Conservation (phyloP, 257 asterid species). For the Agastache rugosa region DNA sequence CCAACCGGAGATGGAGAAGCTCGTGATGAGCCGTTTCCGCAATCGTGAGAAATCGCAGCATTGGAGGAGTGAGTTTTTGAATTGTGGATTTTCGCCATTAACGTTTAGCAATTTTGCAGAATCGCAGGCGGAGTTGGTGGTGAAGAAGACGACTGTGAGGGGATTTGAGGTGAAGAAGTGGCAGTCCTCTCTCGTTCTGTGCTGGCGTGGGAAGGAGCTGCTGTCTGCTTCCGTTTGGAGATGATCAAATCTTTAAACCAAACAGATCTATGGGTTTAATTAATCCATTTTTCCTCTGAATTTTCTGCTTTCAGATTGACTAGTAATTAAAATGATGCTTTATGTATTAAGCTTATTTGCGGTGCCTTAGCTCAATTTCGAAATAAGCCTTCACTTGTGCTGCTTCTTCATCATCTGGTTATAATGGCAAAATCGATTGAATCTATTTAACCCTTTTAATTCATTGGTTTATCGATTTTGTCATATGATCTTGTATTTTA, state of each 20-base stretch:
- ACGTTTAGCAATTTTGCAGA: constrained; percentile 76
- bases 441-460: constrained; percentile 32
- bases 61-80: constrained; percentile 76
- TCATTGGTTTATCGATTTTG: not conserved
- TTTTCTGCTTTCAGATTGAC: not conserved
- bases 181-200: constrained; percentile 80
- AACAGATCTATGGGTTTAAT: not conserved
- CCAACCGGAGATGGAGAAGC: constrained; percentile 74
- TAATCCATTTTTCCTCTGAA: constrained; percentile 42
- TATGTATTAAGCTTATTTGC: constrained; percentile 37
- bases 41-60: constrained; percentile 72
- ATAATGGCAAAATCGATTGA: constrained; percentile 30
- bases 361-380: not conserved
- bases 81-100: constrained; percentile 72
- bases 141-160: constrained; percentile 70
- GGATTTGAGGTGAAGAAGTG: constrained; percentile 92
- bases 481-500: too few species aligned
- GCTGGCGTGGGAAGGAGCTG: constrained; percentile 94
- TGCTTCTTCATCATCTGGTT: constrained; percentile 41
- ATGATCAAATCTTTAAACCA: constrained; percentile 43
- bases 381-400: not conserved
- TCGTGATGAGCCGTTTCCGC: constrained; percentile 52
- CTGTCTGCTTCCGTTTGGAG: constrained; percentile 93
- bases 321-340: constrained; percentile 28
- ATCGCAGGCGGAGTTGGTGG: constrained; percentile 80